Evolutionary conservation across 495 filamentous ascomycete species (phyloP).

Genomic region (Mytilinidion resinicola): DNA sequence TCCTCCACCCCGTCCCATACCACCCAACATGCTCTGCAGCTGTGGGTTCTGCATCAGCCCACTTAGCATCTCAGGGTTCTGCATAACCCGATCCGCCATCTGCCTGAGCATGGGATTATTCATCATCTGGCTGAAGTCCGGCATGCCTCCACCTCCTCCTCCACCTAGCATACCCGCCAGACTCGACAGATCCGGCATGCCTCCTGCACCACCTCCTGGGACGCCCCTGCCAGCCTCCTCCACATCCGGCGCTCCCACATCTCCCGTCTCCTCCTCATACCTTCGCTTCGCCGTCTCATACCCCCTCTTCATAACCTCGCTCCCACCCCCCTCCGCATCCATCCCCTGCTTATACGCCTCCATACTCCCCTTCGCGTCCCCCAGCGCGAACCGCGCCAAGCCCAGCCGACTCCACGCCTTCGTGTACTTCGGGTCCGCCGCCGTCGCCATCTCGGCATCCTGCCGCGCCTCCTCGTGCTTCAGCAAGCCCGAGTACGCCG

Average conservation of each 20-base stretch:
- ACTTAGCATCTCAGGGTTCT: slow-evolving; percentile 82
- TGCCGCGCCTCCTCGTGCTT: slow-evolving; percentile 73
- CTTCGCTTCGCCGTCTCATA: slow-evolving; percentile 82
- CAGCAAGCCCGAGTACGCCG: slow-evolving; percentile 73
- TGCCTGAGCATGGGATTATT: slow-evolving; percentile 93
- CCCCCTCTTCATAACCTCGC: slow-evolving; percentile 87
- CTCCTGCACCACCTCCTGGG: slow-evolving; percentile 48
- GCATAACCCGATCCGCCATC: slow-evolving; percentile 97
- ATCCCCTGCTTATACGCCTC: slow-evolving; percentile 93
- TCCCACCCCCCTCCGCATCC: slow-evolving; percentile 86
- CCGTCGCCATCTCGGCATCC: slow-evolving; percentile 83
- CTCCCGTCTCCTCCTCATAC: slow-evolving; percentile 64
- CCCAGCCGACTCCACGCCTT: slow-evolving; percentile 94
- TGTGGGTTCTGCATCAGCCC: slow-evolving; percentile 92
- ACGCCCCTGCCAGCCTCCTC: slow-evolving; percentile 44
- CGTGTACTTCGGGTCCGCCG: slow-evolving; percentile 83
- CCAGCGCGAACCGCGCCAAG: slow-evolving; percentile 81
- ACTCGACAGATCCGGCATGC: slow-evolving; percentile 67
- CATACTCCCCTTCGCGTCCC: slow-evolving; percentile 83
- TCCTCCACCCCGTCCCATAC: slow-evolving; percentile 38
- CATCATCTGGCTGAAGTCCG: slow-evolving; percentile 81
- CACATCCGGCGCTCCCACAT: slow-evolving; percentile 44
- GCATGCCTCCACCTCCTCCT: slow-evolving; percentile 71
- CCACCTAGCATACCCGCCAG: slow-evolving; percentile 73
- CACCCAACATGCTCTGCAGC: slow-evolving; percentile 66